Base-by-base conservation (phyloP, 1,284 basidiomycete genomes). In the Malassezia equina region DNA sequence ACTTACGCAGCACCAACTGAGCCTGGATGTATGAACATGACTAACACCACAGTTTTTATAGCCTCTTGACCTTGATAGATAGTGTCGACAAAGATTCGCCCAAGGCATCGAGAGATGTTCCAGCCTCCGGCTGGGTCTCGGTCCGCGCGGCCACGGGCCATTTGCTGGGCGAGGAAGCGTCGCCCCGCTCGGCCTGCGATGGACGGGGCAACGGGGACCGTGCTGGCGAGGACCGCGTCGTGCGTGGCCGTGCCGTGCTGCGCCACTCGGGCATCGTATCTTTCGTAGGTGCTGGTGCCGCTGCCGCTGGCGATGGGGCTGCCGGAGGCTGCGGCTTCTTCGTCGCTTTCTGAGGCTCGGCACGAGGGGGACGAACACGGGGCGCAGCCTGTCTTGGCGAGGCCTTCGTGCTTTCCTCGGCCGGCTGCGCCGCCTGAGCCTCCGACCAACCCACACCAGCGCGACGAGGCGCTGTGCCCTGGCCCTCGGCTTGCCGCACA, bases 1-100 rank as follows among this genome's bases (percentile, higher is more conserved):
- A 28, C 45, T 48, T 8, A 54, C 45, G 17, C 47, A 54, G 52
- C 54, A 56, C 54, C 54, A 56, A 51, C 54, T 56, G 54, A 56
- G 31, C 44, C 41, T 27, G 12, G 28, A 15, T 24, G 9, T n/a
- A 15, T 7, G 19, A 31, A 13, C 27, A 23, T n/a, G 42, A 27
- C 42, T 43, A 43, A 43, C 42, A 39, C 36, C 2, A 13, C 5
- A n/a, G 29, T n/a, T n/a, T n/a, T n/a, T 39, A 39, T 39, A 39
- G 17, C 36, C 47, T 11, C n/a, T 5, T 7, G 13, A 15, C 23
- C 17, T 15, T 21, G 15, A 19, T 44, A 51, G 50, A 33, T 43
- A 44, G 40, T 43, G 11, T 27, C 12, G 27, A 46, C 13, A 25
- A 27, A 6, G 23, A 25, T 24, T 4, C 12, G 42, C 7, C 42